These are phyloP conservation scores for Mucor mucedo DNA, from an alignment of 371 early-diverging fungal genomes.

Conservation along the genomic window DNA sequence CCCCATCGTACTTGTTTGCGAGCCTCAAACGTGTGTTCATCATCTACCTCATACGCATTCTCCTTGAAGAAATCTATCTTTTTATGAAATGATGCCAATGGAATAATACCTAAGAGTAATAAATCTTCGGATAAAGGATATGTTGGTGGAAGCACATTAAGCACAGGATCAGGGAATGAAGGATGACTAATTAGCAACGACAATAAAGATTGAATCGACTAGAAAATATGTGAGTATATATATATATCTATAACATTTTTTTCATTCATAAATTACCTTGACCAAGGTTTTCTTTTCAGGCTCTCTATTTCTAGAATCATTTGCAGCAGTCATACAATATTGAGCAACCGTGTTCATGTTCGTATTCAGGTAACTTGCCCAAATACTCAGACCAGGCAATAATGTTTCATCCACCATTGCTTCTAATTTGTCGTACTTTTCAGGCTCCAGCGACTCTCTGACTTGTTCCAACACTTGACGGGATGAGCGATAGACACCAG, in stretches of 20 bases:
- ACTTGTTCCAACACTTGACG: slow-evolving; percentile 22
- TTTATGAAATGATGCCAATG: slow-evolving; percentile 38
- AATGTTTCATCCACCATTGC: slow-evolving; percentile 33
- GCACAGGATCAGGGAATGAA: slow-evolving; percentile 47
- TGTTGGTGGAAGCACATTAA: slow-evolving; percentile 40
- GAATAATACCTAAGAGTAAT: slow-evolving; percentile 36
- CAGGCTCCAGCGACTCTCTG: slow-evolving; percentile 18
- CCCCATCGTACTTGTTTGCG: slow-evolving; percentile 55
- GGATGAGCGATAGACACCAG: slow-evolving; percentile 25
- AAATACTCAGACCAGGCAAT: slow-evolving; percentile 46
- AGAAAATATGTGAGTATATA: not conserved
- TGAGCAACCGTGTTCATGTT: slow-evolving; percentile 39
- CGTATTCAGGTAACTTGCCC: slow-evolving; percentile 43
- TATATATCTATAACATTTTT: not conserved
- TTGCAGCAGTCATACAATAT: slow-evolving; percentile 34
- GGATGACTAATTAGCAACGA: slow-evolving; percentile 40
- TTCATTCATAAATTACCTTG: slow-evolving; percentile 15
- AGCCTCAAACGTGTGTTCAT: slow-evolving; percentile 30
- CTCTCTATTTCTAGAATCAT: slow-evolving; percentile 24
- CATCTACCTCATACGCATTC: slow-evolving; percentile 24
- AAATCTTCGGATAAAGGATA: slow-evolving; percentile 53
- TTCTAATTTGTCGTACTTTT: slow-evolving; percentile 20
- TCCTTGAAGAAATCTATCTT: slow-evolving; percentile 54
- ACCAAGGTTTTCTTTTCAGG: slow-evolving; percentile 33
- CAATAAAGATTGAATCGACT: slow-evolving; percentile 43